phyloP scores from a whole-genome alignment of 2,329 filamentous ascomycete species.

The Daldinia eschscholtzii region DNA sequence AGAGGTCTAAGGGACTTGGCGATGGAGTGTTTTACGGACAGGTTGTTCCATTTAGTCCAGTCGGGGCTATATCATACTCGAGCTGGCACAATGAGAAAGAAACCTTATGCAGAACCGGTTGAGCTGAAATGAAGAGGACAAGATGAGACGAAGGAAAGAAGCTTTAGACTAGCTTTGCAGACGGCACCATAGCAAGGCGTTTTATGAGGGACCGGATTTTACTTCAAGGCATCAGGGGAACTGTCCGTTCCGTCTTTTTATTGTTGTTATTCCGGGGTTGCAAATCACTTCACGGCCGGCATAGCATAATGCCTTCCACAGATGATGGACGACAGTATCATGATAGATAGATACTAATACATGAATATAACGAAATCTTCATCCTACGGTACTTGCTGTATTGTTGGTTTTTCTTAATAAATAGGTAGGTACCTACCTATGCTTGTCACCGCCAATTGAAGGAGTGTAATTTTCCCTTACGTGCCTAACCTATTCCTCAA shows the following conservation, averaged over 20 bases:
- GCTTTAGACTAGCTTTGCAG: constrained; percentile 19
- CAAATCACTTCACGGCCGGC: neutral
- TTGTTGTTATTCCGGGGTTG: constrained; percentile 8
- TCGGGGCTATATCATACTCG: no score
- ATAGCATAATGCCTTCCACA: constrained; percentile 9
- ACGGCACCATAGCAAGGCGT: constrained; percentile 39
- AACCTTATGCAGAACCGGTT: neutral
- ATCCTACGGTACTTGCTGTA: neutral
- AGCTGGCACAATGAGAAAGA: neutral
- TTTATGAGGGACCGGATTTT: constrained; percentile 30
- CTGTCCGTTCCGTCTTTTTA: constrained; percentile 13
- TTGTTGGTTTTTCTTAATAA: neutral
- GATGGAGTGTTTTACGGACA: neutral
- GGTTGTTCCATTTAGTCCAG: neutral
- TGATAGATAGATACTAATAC: constrained; percentile 26
- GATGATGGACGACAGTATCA: neutral
- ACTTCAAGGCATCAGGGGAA: constrained; percentile 20
- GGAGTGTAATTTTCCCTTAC: no score
- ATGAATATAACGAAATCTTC: constrained; percentile 25
- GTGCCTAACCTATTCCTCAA: no score
- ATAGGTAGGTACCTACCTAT: no score
- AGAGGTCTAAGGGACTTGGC: neutral
- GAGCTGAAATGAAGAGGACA: neutral
- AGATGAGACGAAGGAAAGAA: constrained; percentile 10
- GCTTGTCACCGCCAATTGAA: neutral